Base-by-base conservation (phyloP, 345 rosid species). In the Syzygium jambos region DNA sequence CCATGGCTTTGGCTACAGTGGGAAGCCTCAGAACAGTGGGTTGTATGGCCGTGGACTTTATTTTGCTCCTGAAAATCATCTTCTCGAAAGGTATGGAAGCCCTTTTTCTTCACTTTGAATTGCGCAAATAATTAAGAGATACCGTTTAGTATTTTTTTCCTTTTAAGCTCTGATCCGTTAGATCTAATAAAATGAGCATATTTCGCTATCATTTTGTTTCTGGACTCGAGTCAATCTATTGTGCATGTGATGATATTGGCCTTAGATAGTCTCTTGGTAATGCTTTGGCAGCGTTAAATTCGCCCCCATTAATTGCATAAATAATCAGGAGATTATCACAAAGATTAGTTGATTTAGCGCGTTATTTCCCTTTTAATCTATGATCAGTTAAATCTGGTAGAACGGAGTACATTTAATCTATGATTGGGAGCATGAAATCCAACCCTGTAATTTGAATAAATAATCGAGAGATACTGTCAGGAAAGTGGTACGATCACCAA, bases 31-130 rank as follows among this genome's bases (percentile, higher is more conserved):
- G 59, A 91, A 91, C 89, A 82, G 84, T 51, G 95, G 95, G 1
- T 87, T 93, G 87, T 91, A 89, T 84, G 98, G 99, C 0, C 68
- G 88, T 38, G 99, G 99, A 19, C 46, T 95, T 85, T 93, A 95
- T 91, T 90, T 96, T 78, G 91, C 92, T 9, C 97, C 99, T 1
- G 96, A 93, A 86, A 86, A 92, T 89, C 91, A 92, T 82, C 94
- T 97, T 55, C 85, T 93, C 25, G 97, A 94, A 46, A 92, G 98
- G 99, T 96, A 87, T 88, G 23, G 21, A 21, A 86, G 6, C 53
- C 51, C 22, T 51, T 86, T 59, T 14, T 46, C 2, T 30, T 13
- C 49, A 14, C 14, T n/a, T 52, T 59, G 29, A 46, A 68, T 4
- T 68, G 46, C 0, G 1, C 9, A 19, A 68, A 68, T 34, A 34